These are phyloP conservation scores for Amanita fuliginea DNA, from an alignment of 768 basidiomycete species.

Conservation along the genomic window DNA sequence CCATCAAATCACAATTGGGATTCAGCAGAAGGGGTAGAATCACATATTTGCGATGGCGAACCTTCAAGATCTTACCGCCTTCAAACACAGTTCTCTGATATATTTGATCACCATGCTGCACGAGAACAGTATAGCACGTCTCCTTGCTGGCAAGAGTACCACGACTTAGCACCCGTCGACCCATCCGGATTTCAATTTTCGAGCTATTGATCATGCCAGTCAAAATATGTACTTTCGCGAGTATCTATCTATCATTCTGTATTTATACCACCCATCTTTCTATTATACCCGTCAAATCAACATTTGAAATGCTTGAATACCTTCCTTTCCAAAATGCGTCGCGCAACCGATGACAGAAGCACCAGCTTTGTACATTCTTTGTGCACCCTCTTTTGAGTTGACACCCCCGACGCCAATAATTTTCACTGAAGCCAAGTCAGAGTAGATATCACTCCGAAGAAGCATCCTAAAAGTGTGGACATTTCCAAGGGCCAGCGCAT, in stretches of 20 bases:
- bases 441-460: slow-evolving; percentile 18
- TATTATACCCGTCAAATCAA: slow-evolving; percentile 16
- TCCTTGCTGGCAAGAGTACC: neutral
- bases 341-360: slow-evolving; percentile 60
- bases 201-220: neutral
- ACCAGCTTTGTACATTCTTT: slow-evolving; percentile 66
- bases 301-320: slow-evolving; percentile 41
- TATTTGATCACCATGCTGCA: neutral
- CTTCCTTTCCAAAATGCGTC: slow-evolving; percentile 41
- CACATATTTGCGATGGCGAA: neutral
- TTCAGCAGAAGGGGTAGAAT: neutral
- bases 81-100: neutral
- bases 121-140: neutral
- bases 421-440: slow-evolving; percentile 34
- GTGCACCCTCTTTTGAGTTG: slow-evolving; percentile 42
- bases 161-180: neutral
- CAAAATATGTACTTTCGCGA: neutral
- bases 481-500: slow-evolving; percentile 71
- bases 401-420: slow-evolving; percentile 84
- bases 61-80: neutral
- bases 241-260: neutral
- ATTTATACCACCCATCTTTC: slow-evolving; percentile 2
- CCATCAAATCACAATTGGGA: neutral
- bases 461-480: slow-evolving; percentile 51
- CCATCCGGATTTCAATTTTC: neutral